Evolutionary conservation across 306 rosid species (phyloP), one percentile per base, ranked within the genome.

Genomic region (Vicia faba): DNA sequence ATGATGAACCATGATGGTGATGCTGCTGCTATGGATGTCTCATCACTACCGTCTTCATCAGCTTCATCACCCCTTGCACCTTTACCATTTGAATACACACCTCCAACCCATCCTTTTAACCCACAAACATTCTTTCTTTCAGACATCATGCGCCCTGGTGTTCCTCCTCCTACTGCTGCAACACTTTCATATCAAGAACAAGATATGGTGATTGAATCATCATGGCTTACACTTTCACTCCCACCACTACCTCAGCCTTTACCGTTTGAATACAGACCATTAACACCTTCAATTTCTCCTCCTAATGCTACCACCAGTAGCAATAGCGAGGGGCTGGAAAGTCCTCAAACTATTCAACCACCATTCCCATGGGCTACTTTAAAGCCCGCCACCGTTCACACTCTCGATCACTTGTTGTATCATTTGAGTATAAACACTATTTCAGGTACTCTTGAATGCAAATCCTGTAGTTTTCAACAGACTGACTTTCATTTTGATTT

Each of bases 351-450:
- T 4, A 15, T 43, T 12, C 49, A 9, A 46, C 29, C 45, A 10
- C 65, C 65, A 9, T 59, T 8, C 25, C 65, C 46, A 9, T 59
- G 65, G 46, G 65, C 46, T 2, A 35, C 65, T 7, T 9, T 14
- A 35, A 59, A 35, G 5, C 46, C 29, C 1, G 65, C 46, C 5
- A 15, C n/a, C 8, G 10, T 60, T n/a, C 23, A 36, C 46, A 60
- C 29, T 20, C 26, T 60, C 0, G 14, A 36, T 8, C 46, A 60
- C 28, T n/a, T 44, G 18, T 4, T 13, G 3, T n/a, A 7, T 7
- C 1, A 12, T 13, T 5, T 44, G 50, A 44, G n/a, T 12, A 4
- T 44, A 2, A 44, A 44, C 3, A 13, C 50, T 44, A 44, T 44
- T 15, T 44, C 50, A 13, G 50, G 50, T 5, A 44, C 50, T 44